A percentile compares a stretch with the other conserved stretches of the same genome.
phyloP scores from a whole-genome alignment of 306 rosid genomes.

The Carpinus fangiana region DNA sequence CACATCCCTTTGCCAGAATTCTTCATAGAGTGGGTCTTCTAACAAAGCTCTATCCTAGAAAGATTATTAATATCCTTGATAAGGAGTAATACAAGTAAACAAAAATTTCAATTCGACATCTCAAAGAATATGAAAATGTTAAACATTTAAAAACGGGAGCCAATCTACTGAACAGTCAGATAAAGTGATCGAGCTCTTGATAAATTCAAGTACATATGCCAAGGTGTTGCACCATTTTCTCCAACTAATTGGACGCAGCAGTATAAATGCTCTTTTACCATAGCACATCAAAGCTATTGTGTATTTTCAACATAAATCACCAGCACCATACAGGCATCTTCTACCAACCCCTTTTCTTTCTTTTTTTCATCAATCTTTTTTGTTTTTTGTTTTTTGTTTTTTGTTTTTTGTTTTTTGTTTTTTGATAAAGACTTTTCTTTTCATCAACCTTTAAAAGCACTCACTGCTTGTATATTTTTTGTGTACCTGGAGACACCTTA shows the following conservation, averaged over 20 bases:
- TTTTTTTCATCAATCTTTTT: too few relatives aligned
- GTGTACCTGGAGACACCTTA: too few relatives aligned
- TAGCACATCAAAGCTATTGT: not conserved
- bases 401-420: too few relatives aligned
- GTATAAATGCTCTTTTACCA: not conserved
- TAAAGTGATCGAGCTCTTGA: not conserved
- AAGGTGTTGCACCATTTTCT: not conserved
- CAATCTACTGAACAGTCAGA: not conserved
- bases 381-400: too few relatives aligned
- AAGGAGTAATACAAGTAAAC: slow-evolving; percentile 5
- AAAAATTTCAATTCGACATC: slow-evolving; percentile 12
- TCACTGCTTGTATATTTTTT: too few relatives aligned
- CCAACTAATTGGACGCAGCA: not conserved
- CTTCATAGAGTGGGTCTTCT: slow-evolving; percentile 93
- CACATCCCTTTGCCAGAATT: slow-evolving; percentile 95
- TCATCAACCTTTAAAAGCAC: too few relatives aligned
- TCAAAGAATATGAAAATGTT: not conserved
- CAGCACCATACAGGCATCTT: not conserved
- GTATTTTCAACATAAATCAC: not conserved
- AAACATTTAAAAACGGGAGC: not conserved
- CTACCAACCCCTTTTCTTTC: not conserved
- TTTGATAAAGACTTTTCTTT: too few relatives aligned
- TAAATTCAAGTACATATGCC: not conserved
- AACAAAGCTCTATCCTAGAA: slow-evolving; percentile 84
- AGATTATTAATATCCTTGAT: slow-evolving; percentile 14